Percentiles rank a stretch among this genome's conserved stretches.
Evolutionary conservation across 1,139 yeast species (phyloP).

Genomic region (Citeromyces hawaiiensis): DNA sequence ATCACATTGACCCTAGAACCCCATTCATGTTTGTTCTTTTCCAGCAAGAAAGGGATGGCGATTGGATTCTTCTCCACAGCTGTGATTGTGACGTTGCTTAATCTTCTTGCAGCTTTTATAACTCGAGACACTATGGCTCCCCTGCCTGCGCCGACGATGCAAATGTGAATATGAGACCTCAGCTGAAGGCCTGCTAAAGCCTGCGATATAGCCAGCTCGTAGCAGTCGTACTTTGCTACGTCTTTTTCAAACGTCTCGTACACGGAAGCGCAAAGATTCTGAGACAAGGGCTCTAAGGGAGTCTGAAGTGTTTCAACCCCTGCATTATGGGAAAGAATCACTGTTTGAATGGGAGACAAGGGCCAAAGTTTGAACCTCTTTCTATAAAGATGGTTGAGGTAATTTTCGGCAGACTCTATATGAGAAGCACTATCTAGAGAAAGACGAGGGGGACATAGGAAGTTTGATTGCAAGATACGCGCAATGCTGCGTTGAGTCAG

Average conservation of each 20-base stretch:
- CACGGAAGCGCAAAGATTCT: constrained; percentile 40
- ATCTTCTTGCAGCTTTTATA: constrained; percentile 7
- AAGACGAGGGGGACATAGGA: constrained; percentile 15
- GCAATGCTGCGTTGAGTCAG: constrained; percentile 32
- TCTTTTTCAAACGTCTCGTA: constrained; percentile 67
- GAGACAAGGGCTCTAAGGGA: constrained; percentile 63
- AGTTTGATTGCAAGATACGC: constrained; percentile 18
- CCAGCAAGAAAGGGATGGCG: constrained; percentile 35
- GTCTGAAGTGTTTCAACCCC: constrained; percentile 13
- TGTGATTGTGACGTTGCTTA: constrained; percentile 20
- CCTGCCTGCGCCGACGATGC: constrained; percentile 3
- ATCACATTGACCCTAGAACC: constrained; percentile 30
- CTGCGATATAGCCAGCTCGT: constrained; percentile 48
- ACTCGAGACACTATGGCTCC: constrained; percentile 6
- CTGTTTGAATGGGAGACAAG: constrained; percentile 4
- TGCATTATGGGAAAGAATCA: constrained; percentile 4
- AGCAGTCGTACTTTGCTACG: constrained; percentile 47
- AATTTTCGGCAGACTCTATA: too few relatives aligned
- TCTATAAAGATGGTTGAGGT: constrained; percentile 14
- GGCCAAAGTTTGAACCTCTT: constrained; percentile 11
- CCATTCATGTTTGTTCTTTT: constrained; percentile 32
- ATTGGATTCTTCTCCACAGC: constrained; percentile 65
- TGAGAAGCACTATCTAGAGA: constrained; percentile 35
- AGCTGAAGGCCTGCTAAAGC: constrained; percentile 32
- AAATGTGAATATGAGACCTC: constrained; percentile 10